A percentile compares a stretch with the other conserved stretches of the same genome.
Evolutionary conservation across 2,329 filamentous ascomycete species (phyloP).

Genomic region (Cordyceps tenuipes): DNA sequence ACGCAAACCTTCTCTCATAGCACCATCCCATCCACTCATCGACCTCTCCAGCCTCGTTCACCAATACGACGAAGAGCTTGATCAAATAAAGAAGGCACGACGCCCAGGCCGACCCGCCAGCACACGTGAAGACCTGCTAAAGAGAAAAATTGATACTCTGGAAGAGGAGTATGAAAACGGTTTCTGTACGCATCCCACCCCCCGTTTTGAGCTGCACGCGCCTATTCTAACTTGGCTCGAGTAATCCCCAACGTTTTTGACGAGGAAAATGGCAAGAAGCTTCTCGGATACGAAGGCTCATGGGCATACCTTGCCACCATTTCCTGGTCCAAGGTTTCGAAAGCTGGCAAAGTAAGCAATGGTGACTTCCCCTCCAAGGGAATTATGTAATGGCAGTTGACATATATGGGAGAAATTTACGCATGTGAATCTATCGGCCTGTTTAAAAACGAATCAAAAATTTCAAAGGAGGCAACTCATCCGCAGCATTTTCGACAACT

Average conservation of each 20-base stretch:
- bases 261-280: slow-evolving; percentile 52
- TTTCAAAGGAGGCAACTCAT: background rate
- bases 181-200: slow-evolving; percentile 52
- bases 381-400: slow-evolving; percentile 16
- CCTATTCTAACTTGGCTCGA: slow-evolving; percentile 21
- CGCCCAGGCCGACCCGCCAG: slow-evolving; percentile 72
- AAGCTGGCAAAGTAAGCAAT: slow-evolving; percentile 54
- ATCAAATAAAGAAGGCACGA: slow-evolving; percentile 56
- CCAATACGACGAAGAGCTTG: slow-evolving; percentile 64
- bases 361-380: slow-evolving; percentile 66
- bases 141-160: slow-evolving; percentile 60
- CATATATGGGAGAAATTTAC: no score
- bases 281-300: slow-evolving; percentile 71
- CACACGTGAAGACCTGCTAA: slow-evolving; percentile 68
- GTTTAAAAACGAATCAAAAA: background rate
- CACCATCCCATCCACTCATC: background rate
- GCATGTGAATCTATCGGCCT: background rate
- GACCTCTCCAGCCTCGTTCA: slow-evolving; percentile 47
- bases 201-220: background rate
- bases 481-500: background rate
- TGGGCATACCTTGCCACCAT: slow-evolving; percentile 74
- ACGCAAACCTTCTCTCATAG: slow-evolving; percentile 17
- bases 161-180: slow-evolving; percentile 75
- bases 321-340: slow-evolving; percentile 67
- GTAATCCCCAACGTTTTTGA: slow-evolving; percentile 69